Evolutionary conservation across 805 yeast species (phyloP).

Genomic region (Candida coquimbonensis): DNA sequence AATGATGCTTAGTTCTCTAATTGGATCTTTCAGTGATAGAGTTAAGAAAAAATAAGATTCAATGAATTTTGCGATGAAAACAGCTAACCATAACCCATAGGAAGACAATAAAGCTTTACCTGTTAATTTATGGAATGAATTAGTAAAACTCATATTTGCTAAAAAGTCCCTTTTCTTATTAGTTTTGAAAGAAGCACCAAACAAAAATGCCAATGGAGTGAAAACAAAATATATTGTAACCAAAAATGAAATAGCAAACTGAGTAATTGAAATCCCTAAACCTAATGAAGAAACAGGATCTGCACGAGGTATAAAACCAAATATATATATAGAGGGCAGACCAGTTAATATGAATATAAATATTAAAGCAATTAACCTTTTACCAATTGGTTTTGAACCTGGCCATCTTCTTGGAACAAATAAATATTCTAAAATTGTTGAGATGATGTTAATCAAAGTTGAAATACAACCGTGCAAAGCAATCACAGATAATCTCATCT

Average conservation of each 20-base stretch:
- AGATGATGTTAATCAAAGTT: constrained; percentile 46
- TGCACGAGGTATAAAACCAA: constrained; percentile 29
- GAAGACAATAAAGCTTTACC: constrained; percentile 57
- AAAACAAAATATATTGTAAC: constrained; percentile 51
- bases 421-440: constrained; percentile 47
- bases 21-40: constrained; percentile 64
- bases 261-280: constrained; percentile 42
- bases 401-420: constrained; percentile 72
- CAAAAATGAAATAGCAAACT: constrained; percentile 47
- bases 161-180: constrained; percentile 32
- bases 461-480: constrained; percentile 65
- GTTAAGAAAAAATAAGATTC: constrained; percentile 79
- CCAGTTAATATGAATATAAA: constrained; percentile 37
- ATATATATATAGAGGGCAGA: constrained; percentile 48
- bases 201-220: constrained; percentile 53
- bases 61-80: constrained; percentile 58
- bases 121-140: constrained; percentile 44
- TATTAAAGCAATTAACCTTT: constrained; percentile 38
- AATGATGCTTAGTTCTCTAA: constrained; percentile 58
- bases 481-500: constrained; percentile 48
- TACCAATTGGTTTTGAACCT: constrained; percentile 55
- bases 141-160: constrained; percentile 53
- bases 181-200: constrained; percentile 33
- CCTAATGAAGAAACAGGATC: constrained; percentile 28
- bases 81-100: constrained; percentile 59